These are phyloP conservation scores for Fraxinus sp. DNA, from an alignment of 305 asterid genomes.

Conservation along the genomic window DNA sequence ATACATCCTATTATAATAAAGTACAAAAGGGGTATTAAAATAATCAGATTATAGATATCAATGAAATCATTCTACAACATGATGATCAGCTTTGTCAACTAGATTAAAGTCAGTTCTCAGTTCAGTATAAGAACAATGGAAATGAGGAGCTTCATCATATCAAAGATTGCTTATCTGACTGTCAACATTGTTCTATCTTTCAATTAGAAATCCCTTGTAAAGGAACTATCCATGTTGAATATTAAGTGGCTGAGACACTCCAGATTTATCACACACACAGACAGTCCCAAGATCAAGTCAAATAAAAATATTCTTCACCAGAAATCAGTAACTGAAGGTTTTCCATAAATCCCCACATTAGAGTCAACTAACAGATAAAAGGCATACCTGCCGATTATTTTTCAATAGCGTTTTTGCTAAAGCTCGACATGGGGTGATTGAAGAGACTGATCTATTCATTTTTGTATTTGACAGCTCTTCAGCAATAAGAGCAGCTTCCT, in stretches of 20 bases:
- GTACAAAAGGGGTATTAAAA: not conserved
- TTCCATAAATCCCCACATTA: not conserved
- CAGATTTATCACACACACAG: not conserved
- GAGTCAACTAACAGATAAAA: conserved; percentile 12
- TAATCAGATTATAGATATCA: conserved; percentile 19
- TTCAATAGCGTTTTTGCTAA: conserved; percentile 81
- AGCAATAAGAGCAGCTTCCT: conserved; percentile 91
- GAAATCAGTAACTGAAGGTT: not conserved
- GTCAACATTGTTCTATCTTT: not conserved
- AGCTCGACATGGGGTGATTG: conserved; percentile 83
- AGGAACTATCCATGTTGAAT: not conserved
- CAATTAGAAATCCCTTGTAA: conserved; percentile 12
- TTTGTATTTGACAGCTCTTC: conserved; percentile 84
- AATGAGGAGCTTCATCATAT: not conserved
- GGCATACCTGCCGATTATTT: conserved; percentile 80
- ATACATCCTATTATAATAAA: conserved; percentile 60
- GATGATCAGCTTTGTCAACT: conserved; percentile 14
- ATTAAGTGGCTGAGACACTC: not conserved
- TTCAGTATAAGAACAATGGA: conserved; percentile 3
- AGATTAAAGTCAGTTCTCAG: conserved; percentile 4
- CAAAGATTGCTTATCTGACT: conserved; percentile 4
- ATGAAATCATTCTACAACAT: conserved; percentile 13
- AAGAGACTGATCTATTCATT: conserved; percentile 48
- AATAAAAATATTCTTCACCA: not conserved
- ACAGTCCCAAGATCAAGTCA: not conserved